A percentile compares a stretch with the other conserved stretches of the same genome.
phyloP scores from a whole-genome alignment of 2,329 filamentous ascomycete species.

The Colletotrichum navitas region DNA sequence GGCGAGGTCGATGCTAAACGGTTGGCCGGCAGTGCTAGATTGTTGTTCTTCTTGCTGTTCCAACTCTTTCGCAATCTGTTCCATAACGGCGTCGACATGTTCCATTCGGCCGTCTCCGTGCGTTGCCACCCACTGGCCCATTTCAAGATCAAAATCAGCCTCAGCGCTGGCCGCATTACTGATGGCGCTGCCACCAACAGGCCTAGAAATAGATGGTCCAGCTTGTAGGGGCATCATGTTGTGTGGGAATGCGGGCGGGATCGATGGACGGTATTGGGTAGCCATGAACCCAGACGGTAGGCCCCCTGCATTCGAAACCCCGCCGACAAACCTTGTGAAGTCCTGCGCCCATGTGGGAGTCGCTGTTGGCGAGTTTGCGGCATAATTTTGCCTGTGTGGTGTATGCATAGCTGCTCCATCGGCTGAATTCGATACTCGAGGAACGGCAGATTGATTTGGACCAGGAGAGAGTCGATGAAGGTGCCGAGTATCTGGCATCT shows the following conservation, averaged over 20 bases:
- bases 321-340: constrained; percentile 21
- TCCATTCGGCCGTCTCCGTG: constrained; percentile 52
- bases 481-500: background rate
- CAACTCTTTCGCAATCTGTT: constrained; percentile 57
- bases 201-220: background rate
- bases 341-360: constrained; percentile 38
- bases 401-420: too few species aligned
- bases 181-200: background rate
- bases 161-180: constrained; percentile 37
- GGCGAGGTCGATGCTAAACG: background rate
- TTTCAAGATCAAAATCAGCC: constrained; percentile 56
- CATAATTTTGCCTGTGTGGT: background rate
- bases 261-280: background rate
- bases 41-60: constrained; percentile 47
- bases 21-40: background rate
- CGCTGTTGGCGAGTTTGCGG: too few species aligned
- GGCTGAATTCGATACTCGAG: background rate
- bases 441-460: background rate
- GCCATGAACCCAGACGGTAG: background rate
- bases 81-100: constrained; percentile 58
- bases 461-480: background rate
- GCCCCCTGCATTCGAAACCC: background rate
- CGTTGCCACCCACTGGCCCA: constrained; percentile 56
- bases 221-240: background rate
- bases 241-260: background rate